A percentile compares a stretch with the other conserved stretches of the same genome.
phyloP scores from a whole-genome alignment of 768 basidiomycete species.

The Hypholoma sublateritium region DNA sequence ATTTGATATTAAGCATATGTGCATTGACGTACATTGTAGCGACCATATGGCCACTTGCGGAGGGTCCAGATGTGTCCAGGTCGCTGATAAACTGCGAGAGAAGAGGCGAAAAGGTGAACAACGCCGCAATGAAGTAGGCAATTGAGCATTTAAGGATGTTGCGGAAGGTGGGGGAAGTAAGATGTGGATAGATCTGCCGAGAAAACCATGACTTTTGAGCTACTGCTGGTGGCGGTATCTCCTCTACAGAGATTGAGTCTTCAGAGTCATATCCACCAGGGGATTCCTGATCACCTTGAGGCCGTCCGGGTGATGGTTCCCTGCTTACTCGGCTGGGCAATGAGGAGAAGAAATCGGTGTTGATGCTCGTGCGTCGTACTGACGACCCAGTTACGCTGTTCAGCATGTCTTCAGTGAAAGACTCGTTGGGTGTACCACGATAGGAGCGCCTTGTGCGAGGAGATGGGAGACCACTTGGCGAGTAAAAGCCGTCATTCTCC shows the following conservation, averaged over 20 bases:
- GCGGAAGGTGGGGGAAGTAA: conserved; percentile 45
- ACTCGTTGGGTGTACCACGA: conserved; percentile 1
- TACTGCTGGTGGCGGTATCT: conserved; percentile 1
- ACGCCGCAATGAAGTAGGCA: conserved; percentile 84
- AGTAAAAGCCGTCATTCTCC: conserved; percentile 52
- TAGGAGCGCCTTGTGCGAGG: not conserved
- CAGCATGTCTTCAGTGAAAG: not conserved
- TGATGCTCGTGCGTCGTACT: not conserved
- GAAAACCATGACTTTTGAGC: conserved; percentile 2
- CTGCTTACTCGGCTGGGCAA: not conserved
- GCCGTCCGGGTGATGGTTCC: conserved; percentile 1
- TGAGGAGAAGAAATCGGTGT: not conserved
- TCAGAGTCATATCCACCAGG: conserved; percentile 18
- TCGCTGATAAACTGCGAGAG: conserved; percentile 72
- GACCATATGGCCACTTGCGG: conserved; percentile 86
- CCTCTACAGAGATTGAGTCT: conserved; percentile 8
- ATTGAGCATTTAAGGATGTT: conserved; percentile 90
- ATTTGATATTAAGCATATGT: not conserved
- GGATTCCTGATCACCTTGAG: not conserved
- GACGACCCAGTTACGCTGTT: not conserved
- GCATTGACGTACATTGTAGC: conserved; percentile 75
- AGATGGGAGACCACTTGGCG: not conserved
- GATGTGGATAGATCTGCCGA: conserved; percentile 32
- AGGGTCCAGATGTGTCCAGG: conserved; percentile 52
- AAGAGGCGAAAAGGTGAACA: conserved; percentile 87